Base-by-base conservation (phyloP, 305 asterid genomes). In the Fraxinus sp. region DNA sequence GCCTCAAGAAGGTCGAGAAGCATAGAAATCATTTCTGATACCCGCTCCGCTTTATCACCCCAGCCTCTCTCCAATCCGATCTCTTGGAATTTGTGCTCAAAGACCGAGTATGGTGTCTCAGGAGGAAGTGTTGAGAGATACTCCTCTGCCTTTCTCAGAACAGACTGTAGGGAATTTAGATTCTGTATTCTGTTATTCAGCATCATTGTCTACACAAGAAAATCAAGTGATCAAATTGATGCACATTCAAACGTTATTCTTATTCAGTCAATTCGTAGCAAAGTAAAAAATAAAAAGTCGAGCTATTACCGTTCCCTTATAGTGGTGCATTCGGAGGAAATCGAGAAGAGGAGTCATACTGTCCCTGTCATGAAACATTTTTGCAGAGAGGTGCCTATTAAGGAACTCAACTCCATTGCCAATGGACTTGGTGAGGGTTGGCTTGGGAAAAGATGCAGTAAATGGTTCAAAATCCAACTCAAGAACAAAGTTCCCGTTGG, bases 401-500 rank as follows among this genome's bases (percentile, higher is more conserved):
- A 97, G 98, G 89, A 97, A 97, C 85, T 97, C 97, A 26, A 97
- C 99, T 81, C 99, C 99, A 68, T 97, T 95, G 7, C 99, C 99
- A 37, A 97, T 97, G 78, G 98, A 95, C 77, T 95, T 97, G 22
- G 99, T 94, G 77, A 97, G 92, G 49, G 98, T 97, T 1, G 99
- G 97, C 88, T 93, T 94, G 2, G 99, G 99, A 43, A 95, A 90
- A 2, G 97, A 92, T 18, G 98, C 90, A 0, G 97, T 95, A 77
- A 95, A 97, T 37, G 99, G 99, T 74, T 93, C 97, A 11, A 95
- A 97, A 85, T 97, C 99, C 86, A 97, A 89, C 92, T 97, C 99
- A 10, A 97, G 94, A 76, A 97, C 97, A 33, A 97, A 95, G 92
- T 92, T 95, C 0, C 91, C 95, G 75, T 90, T 89, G 43, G 80